These are phyloP conservation scores for Kalaharituber pfeilii DNA, from an alignment of 2,329 filamentous ascomycete species.

Conservation along the genomic window DNA sequence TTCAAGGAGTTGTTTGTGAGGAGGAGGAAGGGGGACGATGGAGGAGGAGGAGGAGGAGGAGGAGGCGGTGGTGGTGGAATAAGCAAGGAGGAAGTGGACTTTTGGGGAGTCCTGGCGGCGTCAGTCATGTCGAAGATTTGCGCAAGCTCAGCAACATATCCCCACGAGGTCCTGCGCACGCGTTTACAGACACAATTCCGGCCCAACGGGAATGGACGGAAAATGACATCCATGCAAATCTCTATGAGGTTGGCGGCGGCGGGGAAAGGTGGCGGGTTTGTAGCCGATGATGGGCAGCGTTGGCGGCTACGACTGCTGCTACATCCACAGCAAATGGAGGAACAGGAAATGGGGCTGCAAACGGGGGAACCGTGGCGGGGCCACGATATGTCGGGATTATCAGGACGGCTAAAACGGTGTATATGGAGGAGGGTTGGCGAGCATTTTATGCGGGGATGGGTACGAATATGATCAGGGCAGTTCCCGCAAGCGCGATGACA, in stretches of 20 bases:
- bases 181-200: slow-evolving; percentile 84
- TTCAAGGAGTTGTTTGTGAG: slow-evolving; percentile 84
- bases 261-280: background rate
- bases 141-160: slow-evolving; percentile 88
- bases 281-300: slow-evolving; percentile 16
- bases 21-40: slow-evolving; percentile 45
- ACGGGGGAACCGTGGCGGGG: slow-evolving; percentile 27
- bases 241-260: background rate
- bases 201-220: slow-evolving; percentile 34
- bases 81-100: slow-evolving; percentile 36
- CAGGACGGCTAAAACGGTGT: slow-evolving; percentile 66
- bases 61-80: too few relatives aligned
- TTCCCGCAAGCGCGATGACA: slow-evolving; percentile 89
- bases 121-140: slow-evolving; percentile 89
- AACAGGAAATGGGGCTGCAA: slow-evolving; percentile 35
- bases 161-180: slow-evolving; percentile 89
- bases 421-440: slow-evolving; percentile 82
- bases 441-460: slow-evolving; percentile 96
- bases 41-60: slow-evolving; percentile 29
- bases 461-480: slow-evolving; percentile 89
- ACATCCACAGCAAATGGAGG: slow-evolving; percentile 27
- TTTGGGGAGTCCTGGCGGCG: slow-evolving; percentile 67
- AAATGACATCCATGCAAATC: background rate
- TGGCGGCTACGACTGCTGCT: too few relatives aligned
- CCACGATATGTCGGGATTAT: slow-evolving; percentile 55